Conservation (phyloP, 1,284 basidiomycete genomes). For the Sanghuangporus weigelae region DNA sequence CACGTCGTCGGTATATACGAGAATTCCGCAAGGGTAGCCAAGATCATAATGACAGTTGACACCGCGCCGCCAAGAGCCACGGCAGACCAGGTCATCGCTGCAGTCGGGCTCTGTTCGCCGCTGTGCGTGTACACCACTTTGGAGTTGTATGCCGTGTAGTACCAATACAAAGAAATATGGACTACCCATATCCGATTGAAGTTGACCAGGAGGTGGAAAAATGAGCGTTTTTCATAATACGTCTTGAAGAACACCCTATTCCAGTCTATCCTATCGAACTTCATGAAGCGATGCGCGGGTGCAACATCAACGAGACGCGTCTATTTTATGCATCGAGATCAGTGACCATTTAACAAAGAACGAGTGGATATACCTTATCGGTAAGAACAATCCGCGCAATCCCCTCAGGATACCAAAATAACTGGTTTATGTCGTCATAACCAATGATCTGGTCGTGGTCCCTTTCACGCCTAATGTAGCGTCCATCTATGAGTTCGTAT, state of each 20-base stretch:
- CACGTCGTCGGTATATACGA: slow-evolving; percentile 94
- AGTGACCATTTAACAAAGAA: background rate
- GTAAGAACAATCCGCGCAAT: slow-evolving; percentile 87
- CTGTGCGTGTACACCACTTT: slow-evolving; percentile 69
- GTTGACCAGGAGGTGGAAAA: slow-evolving; percentile 92
- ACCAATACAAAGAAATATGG: slow-evolving; percentile 90
- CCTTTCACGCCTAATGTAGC: slow-evolving; percentile 88
- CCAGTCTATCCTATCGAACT: slow-evolving; percentile 94
- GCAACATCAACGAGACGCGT: slow-evolving; percentile 87
- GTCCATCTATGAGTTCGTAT: slow-evolving; percentile 95
- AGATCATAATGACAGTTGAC: slow-evolving; percentile 88
- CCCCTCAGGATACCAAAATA: slow-evolving; percentile 99
- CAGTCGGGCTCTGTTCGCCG: slow-evolving; percentile 44
- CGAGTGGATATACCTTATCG: slow-evolving; percentile 65
- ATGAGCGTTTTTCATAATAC: slow-evolving; percentile 92
- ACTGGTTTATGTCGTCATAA: slow-evolving; percentile 98
- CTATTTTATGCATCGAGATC: slow-evolving; percentile 30
- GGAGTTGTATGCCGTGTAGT: slow-evolving; percentile 92
- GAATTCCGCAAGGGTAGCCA: slow-evolving; percentile 89
- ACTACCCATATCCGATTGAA: slow-evolving; percentile 98
- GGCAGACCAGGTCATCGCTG: slow-evolving; percentile 83
- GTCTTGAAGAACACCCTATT: slow-evolving; percentile 95
- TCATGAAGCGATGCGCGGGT: slow-evolving; percentile 89
- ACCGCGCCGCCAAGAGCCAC: slow-evolving; percentile 89
- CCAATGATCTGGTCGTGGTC: slow-evolving; percentile 97